Percentiles rank a stretch among this genome's conserved stretches.
phyloP scores from a whole-genome alignment of 768 basidiomycete genomes.

The Mycena polygramma region DNA sequence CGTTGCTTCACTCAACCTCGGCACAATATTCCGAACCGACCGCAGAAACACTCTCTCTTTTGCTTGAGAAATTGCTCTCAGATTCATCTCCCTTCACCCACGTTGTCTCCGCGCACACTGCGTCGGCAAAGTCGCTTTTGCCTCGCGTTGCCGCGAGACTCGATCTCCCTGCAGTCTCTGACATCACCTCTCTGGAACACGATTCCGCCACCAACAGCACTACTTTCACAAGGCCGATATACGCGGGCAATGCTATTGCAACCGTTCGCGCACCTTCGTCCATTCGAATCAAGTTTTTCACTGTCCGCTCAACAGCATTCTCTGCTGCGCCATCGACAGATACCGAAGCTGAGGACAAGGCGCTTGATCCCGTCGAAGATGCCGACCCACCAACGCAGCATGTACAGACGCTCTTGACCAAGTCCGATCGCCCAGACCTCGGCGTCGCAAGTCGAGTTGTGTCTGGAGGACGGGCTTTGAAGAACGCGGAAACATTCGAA shows the following conservation, averaged over 20 bases:
- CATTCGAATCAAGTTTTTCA: constrained; percentile 92
- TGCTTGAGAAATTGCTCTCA: constrained; percentile 82
- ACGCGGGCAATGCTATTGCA: constrained; percentile 97
- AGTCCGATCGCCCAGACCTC: constrained; percentile 94
- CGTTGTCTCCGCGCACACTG: constrained; percentile 92
- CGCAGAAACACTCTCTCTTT: constrained; percentile 85
- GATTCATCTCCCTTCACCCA: constrained; percentile 82
- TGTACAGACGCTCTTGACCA: constrained; percentile 80
- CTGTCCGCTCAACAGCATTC: constrained; percentile 93
- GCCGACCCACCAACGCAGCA: constrained; percentile 71
- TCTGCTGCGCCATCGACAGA: constrained; percentile 71
- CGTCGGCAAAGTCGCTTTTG: constrained; percentile 91
- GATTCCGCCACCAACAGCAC: constrained; percentile 78
- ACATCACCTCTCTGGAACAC: constrained; percentile 87
- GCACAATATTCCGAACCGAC: constrained; percentile 76
- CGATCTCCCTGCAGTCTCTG: constrained; percentile 92
- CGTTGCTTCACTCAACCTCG: constrained; percentile 78
- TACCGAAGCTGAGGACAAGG: constrained; percentile 69
- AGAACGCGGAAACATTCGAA: constrained; percentile 94
- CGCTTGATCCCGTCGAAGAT: constrained; percentile 74
- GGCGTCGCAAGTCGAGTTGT: constrained; percentile 90
- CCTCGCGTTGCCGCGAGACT: constrained; percentile 92
- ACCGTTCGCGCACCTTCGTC: constrained; percentile 86
- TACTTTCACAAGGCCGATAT: constrained; percentile 94
- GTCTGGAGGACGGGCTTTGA: constrained; percentile 95